Conservation (phyloP, 2,329 filamentous ascomycete genomes). For the Orbilia ellipsospora region DNA sequence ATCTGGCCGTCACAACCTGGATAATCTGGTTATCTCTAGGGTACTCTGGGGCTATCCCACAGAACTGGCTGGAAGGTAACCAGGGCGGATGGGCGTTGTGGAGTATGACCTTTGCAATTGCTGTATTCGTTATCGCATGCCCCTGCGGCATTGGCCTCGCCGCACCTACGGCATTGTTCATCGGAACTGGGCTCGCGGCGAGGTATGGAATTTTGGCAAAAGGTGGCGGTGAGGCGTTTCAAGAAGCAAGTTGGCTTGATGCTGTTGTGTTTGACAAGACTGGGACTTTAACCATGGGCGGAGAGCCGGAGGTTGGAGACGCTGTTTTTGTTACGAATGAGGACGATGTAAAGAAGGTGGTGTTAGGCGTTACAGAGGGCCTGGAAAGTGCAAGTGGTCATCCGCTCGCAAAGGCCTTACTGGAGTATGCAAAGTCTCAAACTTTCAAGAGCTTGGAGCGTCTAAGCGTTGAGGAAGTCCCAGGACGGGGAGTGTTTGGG, state of each 20-base stretch:
- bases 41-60: slow-evolving; percentile 69
- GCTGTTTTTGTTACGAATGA: slow-evolving; percentile 33
- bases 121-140: slow-evolving; percentile 72
- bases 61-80: slow-evolving; percentile 67
- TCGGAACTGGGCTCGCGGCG: slow-evolving; percentile 70
- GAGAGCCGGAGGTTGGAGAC: slow-evolving; percentile 75
- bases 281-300: slow-evolving; percentile 70
- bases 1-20: slow-evolving; percentile 78
- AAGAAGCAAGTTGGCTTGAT: slow-evolving; percentile 69
- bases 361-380: slow-evolving; percentile 68
- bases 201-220: slow-evolving; percentile 70
- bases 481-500: slow-evolving; percentile 77
- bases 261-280: slow-evolving; percentile 72
- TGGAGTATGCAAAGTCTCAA: slow-evolving; percentile 69
- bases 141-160: slow-evolving; percentile 72
- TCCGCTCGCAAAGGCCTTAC: slow-evolving; percentile 77
- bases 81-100: slow-evolving; percentile 77
- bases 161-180: slow-evolving; percentile 70
- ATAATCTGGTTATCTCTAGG: slow-evolving; percentile 76
- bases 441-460: slow-evolving; percentile 58
- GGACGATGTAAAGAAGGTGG: slow-evolving; percentile 43
- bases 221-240: slow-evolving; percentile 71
- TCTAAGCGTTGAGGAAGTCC: slow-evolving; percentile 70
- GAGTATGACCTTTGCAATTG: slow-evolving; percentile 79
- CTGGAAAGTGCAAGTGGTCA: slow-evolving; percentile 79